Conservation (phyloP, 306 rosid genomes). For the Mucuna pruriens region DNA sequence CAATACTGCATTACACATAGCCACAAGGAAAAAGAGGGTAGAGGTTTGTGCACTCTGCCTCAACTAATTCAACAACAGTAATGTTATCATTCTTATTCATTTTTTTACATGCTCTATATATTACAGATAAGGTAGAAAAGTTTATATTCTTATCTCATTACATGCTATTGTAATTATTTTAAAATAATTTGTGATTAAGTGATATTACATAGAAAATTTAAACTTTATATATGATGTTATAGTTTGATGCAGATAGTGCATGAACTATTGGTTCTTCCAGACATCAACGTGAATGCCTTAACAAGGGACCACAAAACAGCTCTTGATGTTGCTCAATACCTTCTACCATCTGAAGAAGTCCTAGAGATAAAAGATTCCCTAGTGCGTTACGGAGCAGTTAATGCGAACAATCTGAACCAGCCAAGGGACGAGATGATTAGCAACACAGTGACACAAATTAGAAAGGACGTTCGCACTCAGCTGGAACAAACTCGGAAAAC, state of each 20-base stretch:
- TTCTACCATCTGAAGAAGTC: conserved; percentile 61
- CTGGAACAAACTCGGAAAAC: conserved; percentile 78
- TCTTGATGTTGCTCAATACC: conserved; percentile 70
- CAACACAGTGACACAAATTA: conserved; percentile 67
- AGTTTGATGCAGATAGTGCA: conserved; percentile 70
- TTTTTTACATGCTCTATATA: no score
- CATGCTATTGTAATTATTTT: no score
- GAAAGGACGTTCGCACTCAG: conserved; percentile 64
- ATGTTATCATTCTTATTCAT: background rate
- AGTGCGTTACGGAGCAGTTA: conserved; percentile 52
- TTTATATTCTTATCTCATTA: no score
- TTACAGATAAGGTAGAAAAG: no score
- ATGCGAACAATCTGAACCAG: conserved; percentile 65
- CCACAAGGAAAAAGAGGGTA: conserved; percentile 64
- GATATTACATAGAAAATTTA: no score
- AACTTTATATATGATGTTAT: background rate
- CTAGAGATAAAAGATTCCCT: conserved; percentile 50
- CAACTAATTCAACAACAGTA: background rate
- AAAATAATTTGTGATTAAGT: no score
- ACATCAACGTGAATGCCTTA: conserved; percentile 67
- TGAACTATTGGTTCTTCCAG: conserved; percentile 54
- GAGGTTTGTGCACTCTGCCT: conserved; percentile 46
- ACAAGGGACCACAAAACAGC: conserved; percentile 75
- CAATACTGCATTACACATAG: conserved; percentile 72
- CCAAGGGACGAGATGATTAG: conserved; percentile 57